phyloP scores from a whole-genome alignment of 164 flowering plant species.

The Sedum album region DNA sequence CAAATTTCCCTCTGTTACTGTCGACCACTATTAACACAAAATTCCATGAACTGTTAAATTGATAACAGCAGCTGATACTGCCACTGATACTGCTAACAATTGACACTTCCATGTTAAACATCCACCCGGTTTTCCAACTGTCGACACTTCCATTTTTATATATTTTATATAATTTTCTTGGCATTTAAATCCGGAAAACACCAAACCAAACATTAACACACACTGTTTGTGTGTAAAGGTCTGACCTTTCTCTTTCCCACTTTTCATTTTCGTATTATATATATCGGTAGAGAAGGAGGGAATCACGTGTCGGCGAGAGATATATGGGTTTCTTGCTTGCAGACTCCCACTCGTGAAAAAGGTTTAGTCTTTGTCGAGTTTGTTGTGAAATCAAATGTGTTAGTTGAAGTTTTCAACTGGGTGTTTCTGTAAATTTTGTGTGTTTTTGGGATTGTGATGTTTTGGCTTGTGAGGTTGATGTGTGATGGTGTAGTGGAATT shows the following conservation, averaged over 20 bases:
- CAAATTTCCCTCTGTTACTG: too few relatives aligned
- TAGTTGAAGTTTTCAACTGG: neutral
- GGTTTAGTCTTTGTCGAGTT: conserved; percentile 5
- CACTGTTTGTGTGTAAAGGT: conserved; percentile 11
- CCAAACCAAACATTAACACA: neutral
- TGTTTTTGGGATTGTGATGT: too few relatives aligned
- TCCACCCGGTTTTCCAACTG: neutral
- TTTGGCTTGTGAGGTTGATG: neutral
- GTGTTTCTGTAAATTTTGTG: neutral
- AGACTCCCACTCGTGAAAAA: conserved; percentile 15
- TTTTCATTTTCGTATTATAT: conserved; percentile 10
- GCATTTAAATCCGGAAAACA: neutral
- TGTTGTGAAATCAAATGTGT: neutral
- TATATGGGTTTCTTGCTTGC: neutral
- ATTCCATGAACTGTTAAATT: too few relatives aligned
- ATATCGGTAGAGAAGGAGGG: neutral
- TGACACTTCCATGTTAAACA: neutral
- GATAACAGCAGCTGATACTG: too few relatives aligned
- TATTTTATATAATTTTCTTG: neutral
- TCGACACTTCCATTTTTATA: neutral
- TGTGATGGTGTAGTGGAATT: neutral
- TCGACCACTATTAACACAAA: too few relatives aligned
- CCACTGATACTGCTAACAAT: neutral
- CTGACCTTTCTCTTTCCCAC: conserved; percentile 20
- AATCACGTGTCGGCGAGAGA: conserved; percentile 28